These are phyloP conservation scores for Solanum pennellii DNA, from an alignment of 257 asterid genomes.

Conservation along the genomic window DNA sequence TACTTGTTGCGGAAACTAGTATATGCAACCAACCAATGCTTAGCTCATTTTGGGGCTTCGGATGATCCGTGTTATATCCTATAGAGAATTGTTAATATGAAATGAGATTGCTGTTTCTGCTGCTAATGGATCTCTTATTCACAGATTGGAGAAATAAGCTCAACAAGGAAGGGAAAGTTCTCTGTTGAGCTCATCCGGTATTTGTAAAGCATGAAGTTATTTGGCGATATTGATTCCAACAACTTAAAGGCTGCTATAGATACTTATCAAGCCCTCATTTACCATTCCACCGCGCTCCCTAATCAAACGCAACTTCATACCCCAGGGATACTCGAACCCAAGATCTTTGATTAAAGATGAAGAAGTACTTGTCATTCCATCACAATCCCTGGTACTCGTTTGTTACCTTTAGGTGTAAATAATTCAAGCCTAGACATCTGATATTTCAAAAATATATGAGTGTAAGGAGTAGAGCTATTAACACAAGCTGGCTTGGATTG, in stretches of 20 bases:
- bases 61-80: neutral
- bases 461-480: neutral
- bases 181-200: conserved; percentile 68
- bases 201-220: conserved; percentile 17
- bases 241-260: neutral
- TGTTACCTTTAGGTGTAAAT: neutral
- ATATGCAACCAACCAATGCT: neutral
- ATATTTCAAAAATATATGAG: neutral
- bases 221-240: neutral
- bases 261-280: neutral
- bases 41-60: neutral
- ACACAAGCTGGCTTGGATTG: neutral
- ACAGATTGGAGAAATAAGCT: conserved; percentile 76
- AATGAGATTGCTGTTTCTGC: neutral
- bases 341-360: neutral
- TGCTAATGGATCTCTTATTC: neutral
- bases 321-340: neutral
- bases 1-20: neutral
- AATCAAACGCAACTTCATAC: neutral
- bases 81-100: neutral
- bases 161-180: conserved; percentile 72
- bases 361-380: neutral
- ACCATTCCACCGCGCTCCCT: neutral
- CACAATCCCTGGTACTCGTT: neutral
- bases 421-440: neutral